A percentile compares a stretch with the other conserved stretches of the same genome.
Conservation (phyloP, 176 grass and related monocot species). For the Tuctoria greenei region DNA sequence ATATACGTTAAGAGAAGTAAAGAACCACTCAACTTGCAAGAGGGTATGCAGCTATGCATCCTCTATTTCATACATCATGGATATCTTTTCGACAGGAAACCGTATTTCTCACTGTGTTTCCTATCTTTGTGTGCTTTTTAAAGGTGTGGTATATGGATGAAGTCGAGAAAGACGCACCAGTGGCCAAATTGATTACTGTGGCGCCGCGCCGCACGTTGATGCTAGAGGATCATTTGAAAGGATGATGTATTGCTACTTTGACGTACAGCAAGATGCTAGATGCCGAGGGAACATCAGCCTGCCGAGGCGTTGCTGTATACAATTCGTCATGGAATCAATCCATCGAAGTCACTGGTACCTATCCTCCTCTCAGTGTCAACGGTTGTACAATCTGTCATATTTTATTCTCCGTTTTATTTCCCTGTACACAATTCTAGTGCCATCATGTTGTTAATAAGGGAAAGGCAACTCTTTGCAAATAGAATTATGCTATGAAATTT, state of each 20-base stretch:
- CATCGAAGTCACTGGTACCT: conserved; percentile 13
- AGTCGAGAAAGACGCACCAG: conserved; percentile 3
- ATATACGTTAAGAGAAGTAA: neutral
- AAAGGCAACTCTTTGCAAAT: conserved; percentile 8
- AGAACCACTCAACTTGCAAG: conserved; percentile 57
- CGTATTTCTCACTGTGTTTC: neutral
- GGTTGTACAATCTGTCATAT: conserved; percentile 28
- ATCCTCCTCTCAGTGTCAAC: conserved; percentile 24
- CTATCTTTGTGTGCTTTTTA: neutral
- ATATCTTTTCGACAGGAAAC: neutral
- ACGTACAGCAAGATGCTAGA: conserved; percentile 29
- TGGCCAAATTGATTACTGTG: conserved; percentile 21
- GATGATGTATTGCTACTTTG: conserved; percentile 29
- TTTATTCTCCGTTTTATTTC: conserved; percentile 9
- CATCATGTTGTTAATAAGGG: conserved; percentile 11
- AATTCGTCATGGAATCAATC: conserved; percentile 34
- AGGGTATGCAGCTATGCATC: conserved; percentile 19
- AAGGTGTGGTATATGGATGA: conserved; percentile 24
- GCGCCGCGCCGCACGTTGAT: conserved; percentile 21
- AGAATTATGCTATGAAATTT: conserved; percentile 10
- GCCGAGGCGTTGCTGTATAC: conserved; percentile 8
- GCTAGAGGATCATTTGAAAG: conserved; percentile 3
- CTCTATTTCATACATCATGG: neutral
- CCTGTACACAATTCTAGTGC: conserved; percentile 11
- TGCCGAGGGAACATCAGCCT: conserved; percentile 31